Evolutionary conservation across 768 basidiomycete genomes (phyloP).

Genomic region (Boletellus ananiceps): DNA sequence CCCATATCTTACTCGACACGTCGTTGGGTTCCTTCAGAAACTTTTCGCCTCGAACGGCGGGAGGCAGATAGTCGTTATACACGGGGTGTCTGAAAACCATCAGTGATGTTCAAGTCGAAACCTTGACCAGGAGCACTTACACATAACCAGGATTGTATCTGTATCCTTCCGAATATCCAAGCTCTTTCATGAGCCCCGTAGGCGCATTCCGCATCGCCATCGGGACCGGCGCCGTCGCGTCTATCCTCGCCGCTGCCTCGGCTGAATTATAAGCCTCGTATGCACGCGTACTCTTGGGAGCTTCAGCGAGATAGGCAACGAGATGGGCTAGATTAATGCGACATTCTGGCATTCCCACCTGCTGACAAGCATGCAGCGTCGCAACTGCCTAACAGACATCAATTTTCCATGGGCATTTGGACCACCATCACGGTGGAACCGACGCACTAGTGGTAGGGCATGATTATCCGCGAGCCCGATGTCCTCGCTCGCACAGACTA

Average conservation of each 20-base stretch:
- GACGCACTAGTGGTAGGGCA: conserved; percentile 66
- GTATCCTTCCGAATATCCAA: conserved; percentile 65
- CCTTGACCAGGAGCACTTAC: conserved; percentile 29
- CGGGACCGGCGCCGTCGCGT: conserved; percentile 58
- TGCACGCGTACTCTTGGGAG: conserved; percentile 74
- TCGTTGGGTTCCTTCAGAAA: conserved; percentile 46
- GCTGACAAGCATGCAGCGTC: conserved; percentile 59
- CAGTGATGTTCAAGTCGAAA: not conserved
- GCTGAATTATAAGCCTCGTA: conserved; percentile 76
- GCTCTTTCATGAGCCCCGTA: conserved; percentile 61
- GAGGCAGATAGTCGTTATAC: conserved; percentile 57
- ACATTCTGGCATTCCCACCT: conserved; percentile 79
- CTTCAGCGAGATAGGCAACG: conserved; percentile 75
- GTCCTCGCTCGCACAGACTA: conserved; percentile 83
- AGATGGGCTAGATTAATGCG: conserved; percentile 74
- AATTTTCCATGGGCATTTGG: conserved; percentile 7
- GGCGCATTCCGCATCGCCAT: conserved; percentile 75
- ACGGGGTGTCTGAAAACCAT: conserved; percentile 52
- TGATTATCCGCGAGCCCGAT: conserved; percentile 75
- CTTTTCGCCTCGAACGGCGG: conserved; percentile 37
- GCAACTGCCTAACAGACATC: conserved; percentile 50
- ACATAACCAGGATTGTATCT: conserved; percentile 56
- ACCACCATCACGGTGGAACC: not conserved
- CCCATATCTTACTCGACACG: conserved; percentile 47
- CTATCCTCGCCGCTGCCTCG: conserved; percentile 53